phyloP scores from a whole-genome alignment of 805 yeast species.

The Myxozyma lipomycoides region DNA sequence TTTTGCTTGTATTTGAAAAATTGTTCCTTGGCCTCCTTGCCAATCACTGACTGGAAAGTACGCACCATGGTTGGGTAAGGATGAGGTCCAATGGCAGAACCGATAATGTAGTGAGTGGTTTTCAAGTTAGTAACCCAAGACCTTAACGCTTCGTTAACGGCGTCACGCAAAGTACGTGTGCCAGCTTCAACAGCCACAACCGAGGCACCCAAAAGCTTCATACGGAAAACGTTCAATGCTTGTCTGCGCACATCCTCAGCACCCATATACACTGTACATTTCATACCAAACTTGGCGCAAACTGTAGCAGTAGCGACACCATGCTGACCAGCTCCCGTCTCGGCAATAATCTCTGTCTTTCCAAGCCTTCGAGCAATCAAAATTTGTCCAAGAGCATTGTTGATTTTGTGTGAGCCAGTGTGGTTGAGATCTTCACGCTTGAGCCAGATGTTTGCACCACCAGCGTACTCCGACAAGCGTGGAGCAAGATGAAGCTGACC shows the following conservation, averaged over 20 bases:
- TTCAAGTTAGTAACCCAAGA: slow-evolving; percentile 86
- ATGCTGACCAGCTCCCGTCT: slow-evolving; percentile 52
- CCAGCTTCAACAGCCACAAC: slow-evolving; percentile 93
- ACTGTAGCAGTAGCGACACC: slow-evolving; percentile 52
- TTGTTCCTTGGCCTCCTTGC: slow-evolving; percentile 89
- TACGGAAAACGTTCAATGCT: slow-evolving; percentile 95
- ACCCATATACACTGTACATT: slow-evolving; percentile 96
- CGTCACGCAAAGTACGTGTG: slow-evolving; percentile 93
- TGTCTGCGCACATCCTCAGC: slow-evolving; percentile 99
- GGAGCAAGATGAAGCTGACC: slow-evolving; percentile 88
- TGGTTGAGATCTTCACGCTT: slow-evolving; percentile 83
- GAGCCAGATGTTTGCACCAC: slow-evolving; percentile 96
- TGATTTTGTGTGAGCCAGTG: slow-evolving; percentile 48
- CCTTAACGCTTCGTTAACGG: slow-evolving; percentile 95
- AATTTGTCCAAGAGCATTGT: slow-evolving; percentile 47
- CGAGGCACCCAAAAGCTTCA: slow-evolving; percentile 93
- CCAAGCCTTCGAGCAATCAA: slow-evolving; percentile 45
- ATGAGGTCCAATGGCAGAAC: slow-evolving; percentile 98
- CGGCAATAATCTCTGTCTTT: slow-evolving; percentile 46
- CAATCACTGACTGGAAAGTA: slow-evolving; percentile 97
- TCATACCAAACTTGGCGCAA: slow-evolving; percentile 65
- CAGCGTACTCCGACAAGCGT: slow-evolving; percentile 80
- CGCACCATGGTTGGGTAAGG: slow-evolving; percentile 98
- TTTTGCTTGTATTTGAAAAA: slow-evolving; percentile 77
- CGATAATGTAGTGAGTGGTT: slow-evolving; percentile 91